Conservation (phyloP, 2,329 filamentous ascomycete species). For the Nectriaceae sp. region DNA sequence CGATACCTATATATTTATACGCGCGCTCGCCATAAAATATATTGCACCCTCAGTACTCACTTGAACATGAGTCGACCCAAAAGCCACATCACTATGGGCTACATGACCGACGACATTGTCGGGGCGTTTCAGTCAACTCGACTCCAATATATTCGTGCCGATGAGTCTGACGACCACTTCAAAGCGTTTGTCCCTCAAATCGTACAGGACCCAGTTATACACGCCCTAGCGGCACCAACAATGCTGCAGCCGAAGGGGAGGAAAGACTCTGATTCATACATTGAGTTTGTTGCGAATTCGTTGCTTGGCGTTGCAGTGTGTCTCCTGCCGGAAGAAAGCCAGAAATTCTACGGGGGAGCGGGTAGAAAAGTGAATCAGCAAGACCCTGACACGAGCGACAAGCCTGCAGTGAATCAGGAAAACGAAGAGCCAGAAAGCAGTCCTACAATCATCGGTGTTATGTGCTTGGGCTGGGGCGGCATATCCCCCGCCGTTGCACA, state of each 20-base stretch:
- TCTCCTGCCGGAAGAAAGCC: conserved; percentile 7
- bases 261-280: conserved; percentile 8
- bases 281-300: conserved; percentile 8
- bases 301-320: conserved; percentile 13
- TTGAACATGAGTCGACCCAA: too few relatives aligned
- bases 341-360: not conserved
- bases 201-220: conserved; percentile 11
- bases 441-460: conserved; percentile 14
- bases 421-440: not conserved
- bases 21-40: too few relatives aligned
- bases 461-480: conserved; percentile 16
- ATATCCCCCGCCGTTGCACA: conserved; percentile 5
- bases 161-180: conserved; percentile 7
- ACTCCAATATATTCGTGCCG: conserved; percentile 12
- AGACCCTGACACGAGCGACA: not conserved
- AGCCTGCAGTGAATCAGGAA: too few relatives aligned
- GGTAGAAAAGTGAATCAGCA: too few relatives aligned
- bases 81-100: conserved; percentile 5
- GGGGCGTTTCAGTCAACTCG: conserved; percentile 12
- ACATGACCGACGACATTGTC: conserved; percentile 7
- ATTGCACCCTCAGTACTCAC: too few relatives aligned
- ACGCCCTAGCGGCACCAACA: conserved; percentile 5
- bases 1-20: too few relatives aligned
- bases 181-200: conserved; percentile 11
- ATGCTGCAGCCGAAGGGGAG: conserved; percentile 11